Evolutionary conservation across 441 rosid genomes (phyloP).

Genomic region (Gossypium davidsonii): DNA sequence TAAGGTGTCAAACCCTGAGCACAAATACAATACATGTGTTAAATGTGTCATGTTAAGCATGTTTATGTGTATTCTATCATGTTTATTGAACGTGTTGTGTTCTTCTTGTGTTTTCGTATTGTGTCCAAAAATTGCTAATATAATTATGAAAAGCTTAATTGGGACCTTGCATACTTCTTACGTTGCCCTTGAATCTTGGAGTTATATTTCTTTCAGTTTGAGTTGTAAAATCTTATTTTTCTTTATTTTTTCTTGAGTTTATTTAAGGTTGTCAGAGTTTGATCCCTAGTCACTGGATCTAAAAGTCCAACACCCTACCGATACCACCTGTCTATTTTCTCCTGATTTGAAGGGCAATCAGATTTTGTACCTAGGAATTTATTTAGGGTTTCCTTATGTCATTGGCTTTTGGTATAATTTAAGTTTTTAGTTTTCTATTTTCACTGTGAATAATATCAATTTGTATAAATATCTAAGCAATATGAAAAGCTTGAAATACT

Average conservation of each 20-base stretch:
- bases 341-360: not conserved
- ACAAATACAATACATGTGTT: not conserved
- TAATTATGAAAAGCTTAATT: not conserved
- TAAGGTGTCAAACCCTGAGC: not conserved
- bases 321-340: too few relatives aligned
- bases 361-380: not conserved
- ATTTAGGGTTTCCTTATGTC: not conserved
- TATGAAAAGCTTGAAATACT: not conserved
- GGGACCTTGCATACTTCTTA: not conserved
- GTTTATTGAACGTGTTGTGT: not conserved
- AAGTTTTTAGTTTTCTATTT: not conserved
- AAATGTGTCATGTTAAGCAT: not conserved
- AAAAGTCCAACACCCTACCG: too few relatives aligned
- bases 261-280: too few relatives aligned
- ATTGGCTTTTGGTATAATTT: not conserved
- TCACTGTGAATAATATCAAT: not conserved
- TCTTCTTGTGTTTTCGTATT: not conserved
- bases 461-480: not conserved
- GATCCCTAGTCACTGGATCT: too few relatives aligned
- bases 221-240: not conserved
- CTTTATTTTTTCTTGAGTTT: not conserved
- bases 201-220: not conserved
- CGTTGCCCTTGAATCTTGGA: not conserved
- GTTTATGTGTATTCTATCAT: not conserved
- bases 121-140: not conserved